Evolutionary conservation across 257 asterid species (phyloP).

Genomic region (Paulownia fortunei): DNA sequence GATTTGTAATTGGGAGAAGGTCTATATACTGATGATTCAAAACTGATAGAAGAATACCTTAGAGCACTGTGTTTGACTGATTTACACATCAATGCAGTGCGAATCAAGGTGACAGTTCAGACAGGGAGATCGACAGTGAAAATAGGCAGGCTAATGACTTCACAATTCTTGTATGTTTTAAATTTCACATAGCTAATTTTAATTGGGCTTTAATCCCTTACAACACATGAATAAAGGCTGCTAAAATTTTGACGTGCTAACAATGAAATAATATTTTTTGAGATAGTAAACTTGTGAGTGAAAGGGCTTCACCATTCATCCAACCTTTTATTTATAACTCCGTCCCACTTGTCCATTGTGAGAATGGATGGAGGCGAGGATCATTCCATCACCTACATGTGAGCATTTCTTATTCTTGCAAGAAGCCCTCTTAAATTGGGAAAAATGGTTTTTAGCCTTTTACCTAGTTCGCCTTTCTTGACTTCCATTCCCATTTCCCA

Average conservation of each 20-base stretch:
- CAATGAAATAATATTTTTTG: neutral
- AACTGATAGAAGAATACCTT: conserved; percentile 33
- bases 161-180: conserved; percentile 74
- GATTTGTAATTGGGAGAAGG: conserved; percentile 96
- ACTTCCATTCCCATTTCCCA: neutral
- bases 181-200: conserved; percentile 20
- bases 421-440: neutral
- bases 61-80: conserved; percentile 42
- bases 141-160: conserved; percentile 71
- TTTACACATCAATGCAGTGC: conserved; percentile 64
- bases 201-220: conserved; percentile 20
- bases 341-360: conserved; percentile 17
- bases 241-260: neutral
- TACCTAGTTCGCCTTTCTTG: neutral
- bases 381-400: neutral
- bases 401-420: conserved; percentile 16
- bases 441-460: conserved; percentile 7
- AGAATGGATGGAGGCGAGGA: conserved; percentile 22
- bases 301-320: conserved; percentile 4
- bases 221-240: neutral
- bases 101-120: conserved; percentile 66
- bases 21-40: conserved; percentile 37
- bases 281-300: conserved; percentile 15
- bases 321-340: conserved; percentile 3
- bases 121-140: conserved; percentile 73